Evolutionary conservation across 371 early-diverging fungal genomes (phyloP).

Genomic region (Cokeromyces recurvatus): DNA sequence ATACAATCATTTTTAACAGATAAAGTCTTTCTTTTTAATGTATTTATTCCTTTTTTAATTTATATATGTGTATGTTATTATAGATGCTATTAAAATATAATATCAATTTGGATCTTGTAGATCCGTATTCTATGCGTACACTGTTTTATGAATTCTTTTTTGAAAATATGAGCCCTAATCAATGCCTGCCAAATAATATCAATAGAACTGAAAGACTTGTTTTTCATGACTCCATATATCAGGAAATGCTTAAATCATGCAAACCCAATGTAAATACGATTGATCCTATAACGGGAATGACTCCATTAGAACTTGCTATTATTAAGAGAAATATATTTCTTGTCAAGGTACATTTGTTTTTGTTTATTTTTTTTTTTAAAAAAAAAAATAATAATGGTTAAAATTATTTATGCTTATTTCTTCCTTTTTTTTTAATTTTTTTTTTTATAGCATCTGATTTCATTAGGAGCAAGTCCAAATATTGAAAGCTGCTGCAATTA

Average conservation of each 20-base stretch:
- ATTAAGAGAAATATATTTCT: constrained; percentile 19
- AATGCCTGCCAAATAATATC: too few relatives aligned
- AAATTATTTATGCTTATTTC: too few relatives aligned
- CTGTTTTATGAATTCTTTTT: constrained; percentile 45
- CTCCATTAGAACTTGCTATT: constrained; percentile 52
- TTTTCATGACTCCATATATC: too few relatives aligned
- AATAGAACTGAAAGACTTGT: not conserved
- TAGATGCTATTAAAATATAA: constrained; percentile 31
- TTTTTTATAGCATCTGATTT: constrained; percentile 34
- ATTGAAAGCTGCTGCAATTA: constrained; percentile 20
- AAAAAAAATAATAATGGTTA: too few relatives aligned
- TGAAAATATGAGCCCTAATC: not conserved
- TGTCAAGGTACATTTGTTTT: constrained; percentile 29
- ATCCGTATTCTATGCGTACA: constrained; percentile 22
- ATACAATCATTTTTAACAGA: too few relatives aligned
- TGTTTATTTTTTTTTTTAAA: too few relatives aligned
- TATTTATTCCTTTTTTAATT: not conserved
- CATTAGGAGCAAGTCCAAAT: constrained; percentile 38
- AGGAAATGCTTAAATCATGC: constrained; percentile 13
- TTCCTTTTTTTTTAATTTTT: too few relatives aligned
- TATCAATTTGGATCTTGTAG: constrained; percentile 34
- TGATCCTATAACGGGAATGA: constrained; percentile 39
- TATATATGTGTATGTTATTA: not conserved
- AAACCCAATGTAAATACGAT: constrained; percentile 27
- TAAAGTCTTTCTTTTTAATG: not conserved